Conservation (phyloP, 306 rosid species). For the Casuarina cunninghamiana region DNA sequence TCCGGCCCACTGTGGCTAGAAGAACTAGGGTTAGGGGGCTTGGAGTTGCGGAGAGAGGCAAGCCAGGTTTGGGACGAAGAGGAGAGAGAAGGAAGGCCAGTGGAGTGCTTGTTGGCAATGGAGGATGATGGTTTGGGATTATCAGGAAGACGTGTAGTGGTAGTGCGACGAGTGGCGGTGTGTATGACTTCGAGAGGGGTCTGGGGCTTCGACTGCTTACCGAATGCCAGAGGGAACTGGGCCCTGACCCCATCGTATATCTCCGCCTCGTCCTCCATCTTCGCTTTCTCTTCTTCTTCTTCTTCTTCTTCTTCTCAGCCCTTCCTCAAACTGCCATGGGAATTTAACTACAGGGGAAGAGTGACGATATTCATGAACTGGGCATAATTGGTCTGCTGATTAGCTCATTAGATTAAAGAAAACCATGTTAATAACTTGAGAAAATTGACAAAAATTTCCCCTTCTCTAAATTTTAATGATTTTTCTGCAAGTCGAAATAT, state of each 20-base stretch:
- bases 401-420: too few relatives aligned
- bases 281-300: not conserved
- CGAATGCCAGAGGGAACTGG: constrained; percentile 78
- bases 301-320: not conserved
- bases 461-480: too few relatives aligned
- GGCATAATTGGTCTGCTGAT: too few relatives aligned
- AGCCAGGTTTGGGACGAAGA: constrained; percentile 79
- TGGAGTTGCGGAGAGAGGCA: constrained; percentile 54
- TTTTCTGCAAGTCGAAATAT: too few relatives aligned
- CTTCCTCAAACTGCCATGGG: not conserved
- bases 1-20: constrained; percentile 1
- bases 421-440: too few relatives aligned
- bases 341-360: not conserved
- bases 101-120: constrained; percentile 2
- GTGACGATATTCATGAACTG: not conserved
- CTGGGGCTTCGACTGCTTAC: constrained; percentile 83
- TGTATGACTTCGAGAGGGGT: constrained; percentile 83
- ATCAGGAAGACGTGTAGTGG: constrained; percentile 20
- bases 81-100: constrained; percentile 56
- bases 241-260: constrained; percentile 74
- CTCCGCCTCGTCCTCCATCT: constrained; percentile 71
- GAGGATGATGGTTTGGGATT: constrained; percentile 23
- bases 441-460: too few relatives aligned
- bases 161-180: constrained; percentile 74
- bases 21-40: constrained; percentile 40